A percentile compares a stretch with the other conserved stretches of the same genome.
These are phyloP conservation scores for Eragrostis nindensis DNA, from an alignment of 176 grass and related monocot species.

Conservation along the genomic window DNA sequence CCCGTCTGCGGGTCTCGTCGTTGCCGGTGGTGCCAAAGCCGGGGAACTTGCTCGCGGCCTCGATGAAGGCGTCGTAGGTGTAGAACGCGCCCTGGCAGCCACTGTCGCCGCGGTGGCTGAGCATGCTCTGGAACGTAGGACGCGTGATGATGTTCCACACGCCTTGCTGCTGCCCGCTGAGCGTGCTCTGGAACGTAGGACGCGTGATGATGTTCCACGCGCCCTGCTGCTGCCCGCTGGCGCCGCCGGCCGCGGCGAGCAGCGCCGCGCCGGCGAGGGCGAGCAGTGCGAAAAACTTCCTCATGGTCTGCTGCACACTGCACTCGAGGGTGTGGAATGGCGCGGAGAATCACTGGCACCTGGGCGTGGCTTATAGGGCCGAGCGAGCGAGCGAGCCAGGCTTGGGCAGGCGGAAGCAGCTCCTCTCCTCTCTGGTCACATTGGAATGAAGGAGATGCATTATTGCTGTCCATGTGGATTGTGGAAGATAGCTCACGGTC, in stretches of 20 bases:
- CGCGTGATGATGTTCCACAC: constrained; percentile 28
- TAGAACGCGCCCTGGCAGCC: constrained; percentile 39
- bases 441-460: neutral
- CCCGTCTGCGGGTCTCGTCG: constrained; percentile 6
- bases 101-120: constrained; percentile 24
- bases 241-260: constrained; percentile 10
- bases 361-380: neutral
- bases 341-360: neutral
- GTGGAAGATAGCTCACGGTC: neutral
- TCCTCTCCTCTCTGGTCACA: neutral
- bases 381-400: neutral
- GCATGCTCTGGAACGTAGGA: constrained; percentile 12
- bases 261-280: neutral
- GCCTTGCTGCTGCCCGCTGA: too few species aligned
- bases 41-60: constrained; percentile 28
- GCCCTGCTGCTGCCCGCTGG: constrained; percentile 26
- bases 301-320: neutral
- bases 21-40: constrained; percentile 32
- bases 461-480: neutral
- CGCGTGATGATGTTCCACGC: too few species aligned
- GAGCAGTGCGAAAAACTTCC: neutral
- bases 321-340: neutral
- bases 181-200: too few species aligned
- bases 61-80: constrained; percentile 37
- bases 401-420: neutral